Evolutionary conservation across 768 basidiomycete species (phyloP).

Genomic region (Leccinum imitatum): DNA sequence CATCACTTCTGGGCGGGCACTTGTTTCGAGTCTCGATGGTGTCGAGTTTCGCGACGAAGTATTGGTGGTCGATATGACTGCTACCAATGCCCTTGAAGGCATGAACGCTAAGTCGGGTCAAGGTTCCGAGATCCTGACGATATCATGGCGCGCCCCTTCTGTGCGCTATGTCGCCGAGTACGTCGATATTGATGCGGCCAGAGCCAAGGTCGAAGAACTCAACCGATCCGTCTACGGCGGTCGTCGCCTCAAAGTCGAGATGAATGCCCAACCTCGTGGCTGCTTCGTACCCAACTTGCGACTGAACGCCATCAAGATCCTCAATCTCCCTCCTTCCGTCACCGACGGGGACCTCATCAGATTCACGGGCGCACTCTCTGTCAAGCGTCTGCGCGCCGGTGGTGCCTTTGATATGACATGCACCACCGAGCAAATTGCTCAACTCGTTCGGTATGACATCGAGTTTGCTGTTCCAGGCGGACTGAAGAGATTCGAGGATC

Average conservation of each 20-base stretch:
- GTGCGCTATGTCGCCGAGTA: conserved; percentile 47
- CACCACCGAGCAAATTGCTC: conserved; percentile 20
- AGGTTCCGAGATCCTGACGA: conserved; percentile 41
- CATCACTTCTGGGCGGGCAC: conserved; percentile 38
- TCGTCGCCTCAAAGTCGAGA: conserved; percentile 46
- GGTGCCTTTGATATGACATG: conserved; percentile 22
- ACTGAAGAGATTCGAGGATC: conserved; percentile 29
- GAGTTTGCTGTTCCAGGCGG: conserved; percentile 16
- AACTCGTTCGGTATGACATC: conserved; percentile 27
- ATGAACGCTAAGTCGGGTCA: conserved; percentile 40
- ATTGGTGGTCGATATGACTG: conserved; percentile 43
- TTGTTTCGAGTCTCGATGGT: conserved; percentile 47
- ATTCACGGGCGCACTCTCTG: conserved; percentile 31
- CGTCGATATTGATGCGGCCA: conserved; percentile 17
- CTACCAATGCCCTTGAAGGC: conserved; percentile 38
- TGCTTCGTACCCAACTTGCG: conserved; percentile 25
- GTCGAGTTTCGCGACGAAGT: conserved; percentile 45
- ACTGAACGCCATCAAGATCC: conserved; percentile 42
- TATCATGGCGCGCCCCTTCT: conserved; percentile 55
- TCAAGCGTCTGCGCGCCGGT: conserved; percentile 27
- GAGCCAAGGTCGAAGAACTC: conserved; percentile 36
- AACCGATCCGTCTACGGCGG: conserved; percentile 38
- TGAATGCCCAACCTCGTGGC: conserved; percentile 42
- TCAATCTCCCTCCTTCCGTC: conserved; percentile 36
- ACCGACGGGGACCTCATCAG: conserved; percentile 25